Conservation (phyloP, 148 eudicot genomes). For the Hydrangea macrophylla region DNA sequence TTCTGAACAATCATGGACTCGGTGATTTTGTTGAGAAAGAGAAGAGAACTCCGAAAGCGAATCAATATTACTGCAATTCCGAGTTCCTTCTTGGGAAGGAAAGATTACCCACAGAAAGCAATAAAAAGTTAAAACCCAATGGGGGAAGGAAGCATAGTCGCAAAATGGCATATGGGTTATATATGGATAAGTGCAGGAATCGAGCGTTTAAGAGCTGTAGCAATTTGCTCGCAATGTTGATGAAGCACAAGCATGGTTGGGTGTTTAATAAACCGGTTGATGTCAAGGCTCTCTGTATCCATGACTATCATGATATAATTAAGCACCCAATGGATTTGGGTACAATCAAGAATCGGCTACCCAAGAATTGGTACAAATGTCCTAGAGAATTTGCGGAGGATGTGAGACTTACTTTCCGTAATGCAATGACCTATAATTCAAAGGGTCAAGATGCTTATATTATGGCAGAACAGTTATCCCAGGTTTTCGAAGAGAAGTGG, state of each 20-base stretch:
- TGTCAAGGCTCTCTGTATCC: slow-evolving; percentile 23
- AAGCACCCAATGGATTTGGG: slow-evolving; percentile 42
- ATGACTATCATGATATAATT: slow-evolving; percentile 30
- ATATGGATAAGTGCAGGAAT: slow-evolving; percentile 41
- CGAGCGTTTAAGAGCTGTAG: slow-evolving; percentile 43
- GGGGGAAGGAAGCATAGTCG: slow-evolving; percentile 41
- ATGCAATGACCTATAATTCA: slow-evolving; percentile 38
- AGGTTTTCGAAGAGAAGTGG: slow-evolving; percentile 32
- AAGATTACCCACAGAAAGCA: slow-evolving; percentile 63
- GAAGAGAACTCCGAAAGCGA: slow-evolving; percentile 92
- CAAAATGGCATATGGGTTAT: slow-evolving; percentile 33
- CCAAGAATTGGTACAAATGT: slow-evolving; percentile 28
- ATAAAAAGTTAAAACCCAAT: slow-evolving; percentile 47
- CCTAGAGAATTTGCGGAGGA: slow-evolving; percentile 32
- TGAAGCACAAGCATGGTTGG: slow-evolving; percentile 37
- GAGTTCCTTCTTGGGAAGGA: slow-evolving; percentile 82
- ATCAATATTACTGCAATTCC: slow-evolving; percentile 62
- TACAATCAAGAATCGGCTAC: slow-evolving; percentile 24
- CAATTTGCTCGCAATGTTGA: slow-evolving; percentile 24
- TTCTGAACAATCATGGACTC: slow-evolving; percentile 39
- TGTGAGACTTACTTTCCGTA: slow-evolving; percentile 30
- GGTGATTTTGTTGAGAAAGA: slow-evolving; percentile 68
- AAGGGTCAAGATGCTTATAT: slow-evolving; percentile 29
- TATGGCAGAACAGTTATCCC: slow-evolving; percentile 28
- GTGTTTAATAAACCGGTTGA: slow-evolving; percentile 39